Evolutionary conservation across 176 grass and related monocot genomes (phyloP).

Genomic region (Paspalum notatum): DNA sequence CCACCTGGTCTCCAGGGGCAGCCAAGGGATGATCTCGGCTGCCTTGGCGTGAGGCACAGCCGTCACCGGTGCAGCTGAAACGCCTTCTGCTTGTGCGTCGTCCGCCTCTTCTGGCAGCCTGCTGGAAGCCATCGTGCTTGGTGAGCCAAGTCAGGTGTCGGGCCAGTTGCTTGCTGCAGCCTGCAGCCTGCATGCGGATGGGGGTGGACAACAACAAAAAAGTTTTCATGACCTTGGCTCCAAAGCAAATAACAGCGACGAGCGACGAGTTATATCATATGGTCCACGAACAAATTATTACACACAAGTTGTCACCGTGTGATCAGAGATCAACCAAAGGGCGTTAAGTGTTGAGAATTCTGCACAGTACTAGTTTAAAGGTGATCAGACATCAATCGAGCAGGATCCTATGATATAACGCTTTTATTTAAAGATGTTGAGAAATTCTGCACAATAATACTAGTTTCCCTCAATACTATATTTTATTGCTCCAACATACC

Average conservation of each 20-base stretch:
- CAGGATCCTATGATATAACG: too few species aligned
- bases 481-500: neutral
- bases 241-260: neutral
- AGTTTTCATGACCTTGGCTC: neutral
- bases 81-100: neutral
- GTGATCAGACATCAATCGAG: too few species aligned
- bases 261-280: neutral
- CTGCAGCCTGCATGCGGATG: neutral
- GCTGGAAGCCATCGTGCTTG: neutral
- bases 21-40: neutral
- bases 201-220: neutral
- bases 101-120: neutral
- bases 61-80: neutral
- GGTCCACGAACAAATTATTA: neutral
- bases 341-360: neutral
- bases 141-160: too few species aligned
- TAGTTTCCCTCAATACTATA: neutral
- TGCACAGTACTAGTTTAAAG: neutral
- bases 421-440: neutral
- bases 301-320: neutral
- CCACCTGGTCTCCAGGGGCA: conserved; percentile 11
- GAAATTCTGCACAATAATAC: neutral
- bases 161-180: neutral
- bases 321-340: neutral
- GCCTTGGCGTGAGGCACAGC: neutral